A percentile compares a stretch with the other conserved stretches of the same genome.
phyloP scores from a whole-genome alignment of 1,284 basidiomycete species.

The Wallemia mellicola region DNA sequence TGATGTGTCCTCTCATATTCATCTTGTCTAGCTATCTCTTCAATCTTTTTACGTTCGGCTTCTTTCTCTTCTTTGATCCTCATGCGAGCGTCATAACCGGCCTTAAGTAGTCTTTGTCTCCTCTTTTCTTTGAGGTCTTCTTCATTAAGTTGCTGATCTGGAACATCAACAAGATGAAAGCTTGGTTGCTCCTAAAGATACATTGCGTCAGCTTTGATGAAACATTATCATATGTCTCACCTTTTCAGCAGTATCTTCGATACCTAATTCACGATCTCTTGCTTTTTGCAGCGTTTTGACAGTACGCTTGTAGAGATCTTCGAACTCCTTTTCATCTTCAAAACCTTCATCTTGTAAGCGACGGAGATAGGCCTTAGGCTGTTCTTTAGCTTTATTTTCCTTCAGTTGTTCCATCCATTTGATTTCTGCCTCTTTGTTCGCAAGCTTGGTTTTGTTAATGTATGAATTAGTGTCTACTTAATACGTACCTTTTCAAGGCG shows the following conservation, averaged over 20 bases:
- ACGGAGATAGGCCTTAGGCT: slow-evolving; percentile 5
- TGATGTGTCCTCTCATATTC: slow-evolving; percentile 2
- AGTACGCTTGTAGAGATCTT: slow-evolving; percentile 45
- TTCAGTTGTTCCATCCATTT: slow-evolving; percentile 35
- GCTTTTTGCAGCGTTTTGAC: slow-evolving; percentile 34
- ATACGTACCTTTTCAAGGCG: slow-evolving; percentile 62
- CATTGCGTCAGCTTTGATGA: not conserved
- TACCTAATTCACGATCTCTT: slow-evolving; percentile 38
- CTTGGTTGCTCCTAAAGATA: slow-evolving; percentile 32
- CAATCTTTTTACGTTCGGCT: slow-evolving; percentile 18
- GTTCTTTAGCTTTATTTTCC: slow-evolving; percentile 32
- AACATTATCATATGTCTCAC: slow-evolving; percentile 5
- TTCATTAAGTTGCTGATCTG: slow-evolving; percentile 78
- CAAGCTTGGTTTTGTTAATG: too few species aligned
- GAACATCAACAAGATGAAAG: slow-evolving; percentile 72
- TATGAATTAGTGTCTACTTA: too few species aligned
- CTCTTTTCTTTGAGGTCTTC: slow-evolving; percentile 83
- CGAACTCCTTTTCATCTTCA: slow-evolving; percentile 28
- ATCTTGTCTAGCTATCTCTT: slow-evolving; percentile 27
- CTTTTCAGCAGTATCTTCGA: slow-evolving; percentile 26
- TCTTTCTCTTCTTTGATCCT: slow-evolving; percentile 68
- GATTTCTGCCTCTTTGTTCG: slow-evolving; percentile 55
- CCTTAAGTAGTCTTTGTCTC: slow-evolving; percentile 73
- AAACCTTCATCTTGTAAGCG: slow-evolving; percentile 28
- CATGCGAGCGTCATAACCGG: slow-evolving; percentile 71